Evolutionary conservation across 2,329 filamentous ascomycete genomes (phyloP).

Genomic region (Apiospora phragmitis): DNA sequence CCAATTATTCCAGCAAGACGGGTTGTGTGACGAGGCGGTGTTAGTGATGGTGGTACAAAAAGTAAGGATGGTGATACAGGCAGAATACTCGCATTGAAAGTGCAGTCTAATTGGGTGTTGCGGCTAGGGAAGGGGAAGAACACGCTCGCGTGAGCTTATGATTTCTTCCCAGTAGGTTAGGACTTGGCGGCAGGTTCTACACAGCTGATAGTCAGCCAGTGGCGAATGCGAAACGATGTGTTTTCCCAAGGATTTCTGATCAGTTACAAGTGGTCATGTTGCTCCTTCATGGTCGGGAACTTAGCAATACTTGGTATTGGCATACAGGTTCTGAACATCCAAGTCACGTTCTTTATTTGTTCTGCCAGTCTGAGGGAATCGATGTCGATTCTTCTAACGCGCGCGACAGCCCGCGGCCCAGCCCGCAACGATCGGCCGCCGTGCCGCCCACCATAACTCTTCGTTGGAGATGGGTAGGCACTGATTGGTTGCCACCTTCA

Average conservation of each 20-base stretch:
- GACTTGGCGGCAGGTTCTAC: too few relatives aligned
- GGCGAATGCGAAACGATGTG: neutral
- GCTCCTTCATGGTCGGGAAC: neutral
- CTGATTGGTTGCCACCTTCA: neutral
- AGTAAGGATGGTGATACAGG: neutral
- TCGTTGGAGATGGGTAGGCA: neutral
- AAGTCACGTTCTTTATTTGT: neutral
- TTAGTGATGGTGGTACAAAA: neutral
- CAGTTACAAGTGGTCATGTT: neutral
- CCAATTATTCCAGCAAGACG: neutral
- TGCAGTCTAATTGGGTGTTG: neutral
- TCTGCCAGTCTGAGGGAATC: neutral
- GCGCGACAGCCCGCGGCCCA: neutral
- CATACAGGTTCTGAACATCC: neutral
- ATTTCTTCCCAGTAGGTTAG: neutral
- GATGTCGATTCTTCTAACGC: neutral
- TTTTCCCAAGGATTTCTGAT: neutral
- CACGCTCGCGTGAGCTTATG: neutral
- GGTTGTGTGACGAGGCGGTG: neutral
- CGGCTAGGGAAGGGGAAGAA: neutral
- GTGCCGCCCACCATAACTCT: neutral
- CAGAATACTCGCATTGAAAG: neutral
- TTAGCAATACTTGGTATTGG: neutral
- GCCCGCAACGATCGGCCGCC: neutral
- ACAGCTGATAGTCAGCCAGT: neutral